Evolutionary conservation across 192 early-diverging fungal species (phyloP), one percentile per base, ranked within the genome.

Genomic region (Jimgerdemannia lactiflua): DNA sequence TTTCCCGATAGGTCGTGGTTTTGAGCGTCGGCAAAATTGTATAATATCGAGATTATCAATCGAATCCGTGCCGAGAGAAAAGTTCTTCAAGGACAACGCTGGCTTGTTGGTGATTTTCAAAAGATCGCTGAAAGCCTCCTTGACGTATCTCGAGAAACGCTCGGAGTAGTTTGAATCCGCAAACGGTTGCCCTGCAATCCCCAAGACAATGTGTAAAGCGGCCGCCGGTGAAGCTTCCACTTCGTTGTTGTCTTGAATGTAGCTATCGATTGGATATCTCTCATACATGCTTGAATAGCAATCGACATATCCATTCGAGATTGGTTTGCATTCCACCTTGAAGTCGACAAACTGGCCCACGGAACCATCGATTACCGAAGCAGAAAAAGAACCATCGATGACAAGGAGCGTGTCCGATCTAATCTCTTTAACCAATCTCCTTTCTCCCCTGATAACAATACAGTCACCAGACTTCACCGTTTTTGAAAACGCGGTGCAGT

Each of bases 401-500:
- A 54, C 67, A 7, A 77, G 64, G 42, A 11, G 42, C 44, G 74
- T 72, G 41, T 77, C 64, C 6, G 54, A 72, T 19, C 70, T 17
- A 17, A 77, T 73, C 41, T 77, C 65, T 9, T 29, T n/a, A 18
- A 77, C 64, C 29, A 54, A 71, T n/a, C 43, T 6, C 7, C 71
- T 77, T 65, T 77, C 75, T 14, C 67, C 39, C 18, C 65, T 44
- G 20, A 77, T 72, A 14, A 77, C 71, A n/a, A 77, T 43, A 43
- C 4, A 71, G 42, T 77, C 70, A 3, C 70, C 71, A 18, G 44
- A 29, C 3, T 65, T 64, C 7, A 77, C n/a, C 11, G 59, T 14
- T 14, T 59, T 59, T 6, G 49, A 10, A 2, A 59, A 59, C 14
- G 49, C 14, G 6, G 49, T 59, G 14, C 49, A 6, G 14, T 14